Conservation (phyloP, 73 alveolate genomes). For the Diophrys sp. region DNA sequence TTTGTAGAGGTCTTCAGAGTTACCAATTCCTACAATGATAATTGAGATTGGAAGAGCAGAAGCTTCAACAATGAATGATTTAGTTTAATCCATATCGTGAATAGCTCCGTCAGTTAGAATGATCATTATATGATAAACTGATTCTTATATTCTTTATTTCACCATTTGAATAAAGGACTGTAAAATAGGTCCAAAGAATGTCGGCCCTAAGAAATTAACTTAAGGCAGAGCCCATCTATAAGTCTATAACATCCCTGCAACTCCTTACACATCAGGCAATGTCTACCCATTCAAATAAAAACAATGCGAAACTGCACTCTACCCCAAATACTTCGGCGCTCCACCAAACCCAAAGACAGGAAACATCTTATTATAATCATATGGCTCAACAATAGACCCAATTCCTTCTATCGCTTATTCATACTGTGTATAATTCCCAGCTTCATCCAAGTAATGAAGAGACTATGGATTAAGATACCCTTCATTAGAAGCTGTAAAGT, state of each 20-base stretch:
- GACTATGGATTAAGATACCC: conserved; percentile 7
- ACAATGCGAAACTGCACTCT: conserved; percentile 60
- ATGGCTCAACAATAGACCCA: conserved; percentile 23
- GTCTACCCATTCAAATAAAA: conserved; percentile 79
- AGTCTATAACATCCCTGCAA: conserved; percentile 64
- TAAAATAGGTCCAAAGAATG: conserved; percentile 75
- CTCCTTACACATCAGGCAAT: conserved; percentile 78
- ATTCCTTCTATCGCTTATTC: conserved; percentile 21
- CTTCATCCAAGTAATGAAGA: conserved; percentile 19
- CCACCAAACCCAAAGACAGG: conserved; percentile 59
- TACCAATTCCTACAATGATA: conserved; percentile 92
- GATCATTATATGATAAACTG: conserved; percentile 61
- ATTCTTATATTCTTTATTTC: neutral
- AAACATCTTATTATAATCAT: conserved; percentile 29
- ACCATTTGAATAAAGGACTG: conserved; percentile 21
- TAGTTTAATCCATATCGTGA: conserved; percentile 83
- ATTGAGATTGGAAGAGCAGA: conserved; percentile 80
- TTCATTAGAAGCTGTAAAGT: conserved; percentile 50
- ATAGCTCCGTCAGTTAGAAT: conserved; percentile 96
- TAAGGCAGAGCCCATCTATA: conserved; percentile 67
- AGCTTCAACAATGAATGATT: conserved; percentile 61
- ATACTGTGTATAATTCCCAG: conserved; percentile 25
- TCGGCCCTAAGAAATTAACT: conserved; percentile 83
- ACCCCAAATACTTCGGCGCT: conserved; percentile 47
- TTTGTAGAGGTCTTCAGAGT: conserved; percentile 70